Evolutionary conservation across 139 green algal species (phyloP).

Genomic region (Chloropicon primus): DNA sequence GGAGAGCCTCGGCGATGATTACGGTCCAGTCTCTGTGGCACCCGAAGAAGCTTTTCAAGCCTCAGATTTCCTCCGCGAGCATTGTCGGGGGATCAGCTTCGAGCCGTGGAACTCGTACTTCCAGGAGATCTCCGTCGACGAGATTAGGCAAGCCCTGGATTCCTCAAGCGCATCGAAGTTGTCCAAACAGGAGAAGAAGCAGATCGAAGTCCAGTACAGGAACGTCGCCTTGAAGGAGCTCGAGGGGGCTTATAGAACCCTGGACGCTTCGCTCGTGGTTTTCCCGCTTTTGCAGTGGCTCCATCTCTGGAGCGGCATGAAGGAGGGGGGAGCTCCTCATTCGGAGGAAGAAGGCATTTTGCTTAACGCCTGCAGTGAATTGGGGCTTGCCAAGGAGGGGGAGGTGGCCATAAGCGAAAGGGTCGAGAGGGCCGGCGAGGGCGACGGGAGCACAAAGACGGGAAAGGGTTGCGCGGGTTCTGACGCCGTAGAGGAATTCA

Average conservation of each 20-base stretch:
- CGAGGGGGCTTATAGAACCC: neutral
- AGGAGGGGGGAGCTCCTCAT: too few relatives aligned
- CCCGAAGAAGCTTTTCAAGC: neutral
- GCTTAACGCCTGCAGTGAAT: neutral
- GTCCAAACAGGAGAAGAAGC: neutral
- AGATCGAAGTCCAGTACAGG: neutral
- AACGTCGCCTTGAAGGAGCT: neutral
- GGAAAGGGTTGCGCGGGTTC: too few relatives aligned
- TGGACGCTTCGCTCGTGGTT: neutral
- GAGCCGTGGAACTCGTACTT: neutral
- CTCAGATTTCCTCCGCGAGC: neutral
- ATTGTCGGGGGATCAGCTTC: neutral
- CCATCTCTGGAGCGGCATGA: too few relatives aligned
- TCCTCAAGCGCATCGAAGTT: neutral
- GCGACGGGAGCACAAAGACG: too few relatives aligned
- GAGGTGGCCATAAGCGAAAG: neutral
- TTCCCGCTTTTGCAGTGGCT: neutral
- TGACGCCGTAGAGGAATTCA: too few relatives aligned
- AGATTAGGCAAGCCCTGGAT: neutral
- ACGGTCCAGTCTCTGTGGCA: neutral
- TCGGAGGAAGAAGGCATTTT: neutral
- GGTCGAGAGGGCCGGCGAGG: too few relatives aligned
- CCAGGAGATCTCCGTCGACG: neutral
- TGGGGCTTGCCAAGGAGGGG: neutral
- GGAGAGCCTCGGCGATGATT: too few relatives aligned